A percentile compares a stretch with the other conserved stretches of the same genome.
phyloP scores from a whole-genome alignment of 345 rosid species.

The Geranium brycei region DNA sequence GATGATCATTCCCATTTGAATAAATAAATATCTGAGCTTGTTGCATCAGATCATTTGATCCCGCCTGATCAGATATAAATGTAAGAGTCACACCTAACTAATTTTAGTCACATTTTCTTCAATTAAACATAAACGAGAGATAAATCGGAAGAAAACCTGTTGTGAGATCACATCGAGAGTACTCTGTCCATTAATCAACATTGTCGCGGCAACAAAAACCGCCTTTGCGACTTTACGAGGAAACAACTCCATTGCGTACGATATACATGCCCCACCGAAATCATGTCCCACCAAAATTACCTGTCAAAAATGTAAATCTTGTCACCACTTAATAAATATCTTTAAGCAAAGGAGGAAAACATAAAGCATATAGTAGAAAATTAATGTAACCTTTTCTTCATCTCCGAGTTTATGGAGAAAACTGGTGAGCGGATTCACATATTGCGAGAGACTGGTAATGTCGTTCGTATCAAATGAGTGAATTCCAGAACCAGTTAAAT shows the following conservation, averaged over 20 bases:
- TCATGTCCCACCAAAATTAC: conserved; percentile 90
- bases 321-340: background rate
- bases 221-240: conserved; percentile 66
- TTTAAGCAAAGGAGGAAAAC: background rate
- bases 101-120: background rate
- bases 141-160: conserved; percentile 33
- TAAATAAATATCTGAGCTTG: conserved; percentile 69
- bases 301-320: conserved; percentile 19
- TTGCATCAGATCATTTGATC: conserved; percentile 52
- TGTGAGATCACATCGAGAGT: conserved; percentile 59
- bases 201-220: conserved; percentile 65
- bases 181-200: conserved; percentile 63
- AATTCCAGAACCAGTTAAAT: conserved; percentile 91
- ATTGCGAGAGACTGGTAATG: conserved; percentile 62
- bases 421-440: conserved; percentile 72
- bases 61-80: conserved; percentile 23
- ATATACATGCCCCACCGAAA: conserved; percentile 84
- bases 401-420: conserved; percentile 58
- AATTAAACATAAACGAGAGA: too few relatives aligned
- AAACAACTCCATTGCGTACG: conserved; percentile 78
- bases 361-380: conserved; percentile 7
- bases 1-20: conserved; percentile 56
- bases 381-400: conserved; percentile 51
- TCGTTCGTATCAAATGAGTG: conserved; percentile 55
- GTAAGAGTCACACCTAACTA: conserved; percentile 11